Percentiles rank a stretch among this genome's conserved stretches.
Evolutionary conservation across 345 rosid genomes (phyloP).

Genomic region (Carallia pectinifolia): DNA sequence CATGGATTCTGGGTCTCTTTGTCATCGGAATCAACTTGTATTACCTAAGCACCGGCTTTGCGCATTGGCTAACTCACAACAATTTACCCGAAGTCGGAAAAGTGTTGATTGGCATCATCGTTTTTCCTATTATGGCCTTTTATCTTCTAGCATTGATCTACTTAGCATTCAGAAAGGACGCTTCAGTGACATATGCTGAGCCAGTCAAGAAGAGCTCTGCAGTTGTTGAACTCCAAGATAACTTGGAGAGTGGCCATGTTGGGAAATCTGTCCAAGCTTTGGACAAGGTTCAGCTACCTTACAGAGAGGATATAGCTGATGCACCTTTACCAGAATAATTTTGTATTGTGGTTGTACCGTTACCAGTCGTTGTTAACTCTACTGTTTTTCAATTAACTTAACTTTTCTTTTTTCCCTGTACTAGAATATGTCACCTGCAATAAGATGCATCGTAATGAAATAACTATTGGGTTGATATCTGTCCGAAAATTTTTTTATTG

Average conservation of each 20-base stretch:
- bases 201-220: constrained; percentile 14
- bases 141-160: constrained; percentile 46
- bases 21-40: constrained; percentile 61
- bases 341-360: too few relatives aligned
- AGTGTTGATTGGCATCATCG: constrained; percentile 44
- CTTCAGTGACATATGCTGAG: constrained; percentile 35
- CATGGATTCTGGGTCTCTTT: constrained; percentile 55
- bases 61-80: constrained; percentile 48
- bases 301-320: constrained; percentile 51
- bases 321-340: constrained; percentile 33
- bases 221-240: background rate
- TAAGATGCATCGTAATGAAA: too few relatives aligned
- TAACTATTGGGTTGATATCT: too few relatives aligned
- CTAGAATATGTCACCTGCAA: too few relatives aligned
- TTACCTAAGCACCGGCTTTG: constrained; percentile 50
- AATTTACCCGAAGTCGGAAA: constrained; percentile 37
- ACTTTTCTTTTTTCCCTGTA: too few relatives aligned
- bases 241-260: constrained; percentile 30
- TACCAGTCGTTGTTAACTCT: too few relatives aligned
- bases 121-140: constrained; percentile 53
- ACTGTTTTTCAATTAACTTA: too few relatives aligned
- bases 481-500: too few relatives aligned
- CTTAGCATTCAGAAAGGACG: constrained; percentile 48
- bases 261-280: background rate
- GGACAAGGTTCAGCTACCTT: constrained; percentile 22